A percentile compares a stretch with the other conserved stretches of the same genome.
Conservation (phyloP, 805 yeast genomes). For the Ogataea wickerhamii region DNA sequence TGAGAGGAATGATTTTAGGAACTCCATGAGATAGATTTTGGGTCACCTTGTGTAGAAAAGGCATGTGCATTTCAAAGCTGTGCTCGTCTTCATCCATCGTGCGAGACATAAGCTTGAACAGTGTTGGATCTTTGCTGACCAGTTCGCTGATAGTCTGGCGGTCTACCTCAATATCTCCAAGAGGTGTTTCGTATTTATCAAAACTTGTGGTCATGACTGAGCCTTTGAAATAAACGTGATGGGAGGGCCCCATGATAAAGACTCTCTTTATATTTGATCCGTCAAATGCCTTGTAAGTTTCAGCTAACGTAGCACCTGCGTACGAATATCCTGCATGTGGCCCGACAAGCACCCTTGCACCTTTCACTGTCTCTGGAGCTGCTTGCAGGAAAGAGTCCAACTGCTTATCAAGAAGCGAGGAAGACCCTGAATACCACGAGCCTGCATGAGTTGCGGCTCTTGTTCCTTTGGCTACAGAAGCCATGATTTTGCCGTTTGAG, state of each 20-base stretch:
- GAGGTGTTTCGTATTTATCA: constrained; percentile 68
- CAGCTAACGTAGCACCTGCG: constrained; percentile 74
- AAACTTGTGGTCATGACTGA: constrained; percentile 52
- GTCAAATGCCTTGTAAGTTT: constrained; percentile 73
- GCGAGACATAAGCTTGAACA: constrained; percentile 53
- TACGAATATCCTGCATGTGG: constrained; percentile 91
- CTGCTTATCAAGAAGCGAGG: constrained; percentile 43
- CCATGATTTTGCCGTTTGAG: too few relatives aligned
- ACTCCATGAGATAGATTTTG: constrained; percentile 23
- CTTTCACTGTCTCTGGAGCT: constrained; percentile 34
- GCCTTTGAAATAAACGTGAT: constrained; percentile 75
- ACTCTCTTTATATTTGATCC: constrained; percentile 53
- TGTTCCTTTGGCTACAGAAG: neutral
- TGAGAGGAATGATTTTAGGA: constrained; percentile 67
- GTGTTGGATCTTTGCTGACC: constrained; percentile 29
- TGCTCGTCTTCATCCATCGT: constrained; percentile 81
- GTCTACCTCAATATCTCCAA: constrained; percentile 75
- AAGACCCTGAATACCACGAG: constrained; percentile 69
- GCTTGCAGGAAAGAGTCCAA: constrained; percentile 43
- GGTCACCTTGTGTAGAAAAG: constrained; percentile 57
- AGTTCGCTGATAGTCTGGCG: constrained; percentile 38
- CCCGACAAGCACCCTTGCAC: constrained; percentile 53
- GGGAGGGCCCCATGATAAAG: constrained; percentile 89
- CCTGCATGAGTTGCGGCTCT: constrained; percentile 84
- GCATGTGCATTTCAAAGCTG: constrained; percentile 92